Evolutionary conservation across 345 rosid genomes (phyloP), one percentile per base, ranked within the genome.

Genomic region (Euclidium syriacum): DNA sequence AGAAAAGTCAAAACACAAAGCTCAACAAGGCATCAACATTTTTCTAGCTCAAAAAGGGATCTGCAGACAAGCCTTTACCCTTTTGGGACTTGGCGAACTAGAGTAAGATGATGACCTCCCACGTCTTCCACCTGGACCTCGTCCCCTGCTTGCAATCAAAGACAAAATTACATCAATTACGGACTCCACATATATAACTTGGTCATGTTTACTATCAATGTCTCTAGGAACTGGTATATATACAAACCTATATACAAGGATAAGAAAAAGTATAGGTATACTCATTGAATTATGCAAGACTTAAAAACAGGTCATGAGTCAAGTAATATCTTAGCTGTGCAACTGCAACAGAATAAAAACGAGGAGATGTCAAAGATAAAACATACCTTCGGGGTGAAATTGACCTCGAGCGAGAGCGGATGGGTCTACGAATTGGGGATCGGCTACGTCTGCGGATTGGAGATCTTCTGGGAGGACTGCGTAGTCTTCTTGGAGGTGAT

Each of bases 371-470:
- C 36, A 16, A 11, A 7, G 26, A 34, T 6, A 19, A 40, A 39
- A 36, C 52, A 60, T 77, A 87, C 97, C 89, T 90, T 65, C 86
- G 76, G 19, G 74, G 69, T 1, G 99, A 90, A 19, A 79, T 55
- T 24, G 99, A 92, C 67, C 95, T 90, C 59, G 97, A 87, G 38
- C 80, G 91, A 25, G 95, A 87, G 22, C 83, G 88, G 67, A 24
- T 68, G 75, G 87, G 79, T 39, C 97, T 82, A 52, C 96, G 96
- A 65, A 95, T 60, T 15, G 92, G 97, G 62, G 97, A 90, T 65
- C 97, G 91, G 63, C 90, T 90, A 14, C 92, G 92, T 58, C 99
- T 84, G 40, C 88, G 91, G 30, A 85, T 56, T n/a, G 96, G 99
- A 70, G 96, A 88, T 74, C 97, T 87, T 81, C 96, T 81, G 25